Conservation (phyloP, 352 stramenopile species). For the Globisporangium echinulatum region DNA sequence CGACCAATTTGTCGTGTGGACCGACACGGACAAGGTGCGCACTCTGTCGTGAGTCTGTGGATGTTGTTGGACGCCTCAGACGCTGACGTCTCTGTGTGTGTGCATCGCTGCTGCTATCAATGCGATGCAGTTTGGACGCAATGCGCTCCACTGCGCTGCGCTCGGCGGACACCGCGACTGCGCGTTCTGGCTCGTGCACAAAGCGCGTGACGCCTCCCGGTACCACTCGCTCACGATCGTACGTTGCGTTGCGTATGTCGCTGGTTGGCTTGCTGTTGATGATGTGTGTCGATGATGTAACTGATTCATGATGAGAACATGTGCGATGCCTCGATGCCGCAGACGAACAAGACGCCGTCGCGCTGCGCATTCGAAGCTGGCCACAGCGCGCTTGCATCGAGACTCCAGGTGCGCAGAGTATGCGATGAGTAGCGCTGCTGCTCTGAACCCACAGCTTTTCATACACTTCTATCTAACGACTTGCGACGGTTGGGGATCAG, state of each 20-base stretch:
- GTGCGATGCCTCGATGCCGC: neutral
- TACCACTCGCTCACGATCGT: constrained; percentile 76
- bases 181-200: constrained; percentile 76
- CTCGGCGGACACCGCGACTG: constrained; percentile 81
- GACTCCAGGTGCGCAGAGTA: constrained; percentile 37
- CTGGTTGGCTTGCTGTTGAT: neutral
- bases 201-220: constrained; percentile 49
- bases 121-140: constrained; percentile 62
- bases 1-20: constrained; percentile 75
- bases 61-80: no score
- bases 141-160: constrained; percentile 73
- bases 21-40: constrained; percentile 67
- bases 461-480: neutral
- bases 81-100: neutral
- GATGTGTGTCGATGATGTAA: neutral
- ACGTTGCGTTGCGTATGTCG: neutral
- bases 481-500: constrained; percentile 8
- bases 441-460: neutral
- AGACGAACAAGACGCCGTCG: constrained; percentile 87
- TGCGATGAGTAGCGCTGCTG: neutral
- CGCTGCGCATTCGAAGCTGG: constrained; percentile 83
- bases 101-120: neutral
- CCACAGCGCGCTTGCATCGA: constrained; percentile 69
- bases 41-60: no score
- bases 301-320: neutral